Evolutionary conservation across 2,329 filamentous ascomycete species (phyloP), one percentile per base, ranked within the genome.

Genomic region (Xylariomycetidae sp.): DNA sequence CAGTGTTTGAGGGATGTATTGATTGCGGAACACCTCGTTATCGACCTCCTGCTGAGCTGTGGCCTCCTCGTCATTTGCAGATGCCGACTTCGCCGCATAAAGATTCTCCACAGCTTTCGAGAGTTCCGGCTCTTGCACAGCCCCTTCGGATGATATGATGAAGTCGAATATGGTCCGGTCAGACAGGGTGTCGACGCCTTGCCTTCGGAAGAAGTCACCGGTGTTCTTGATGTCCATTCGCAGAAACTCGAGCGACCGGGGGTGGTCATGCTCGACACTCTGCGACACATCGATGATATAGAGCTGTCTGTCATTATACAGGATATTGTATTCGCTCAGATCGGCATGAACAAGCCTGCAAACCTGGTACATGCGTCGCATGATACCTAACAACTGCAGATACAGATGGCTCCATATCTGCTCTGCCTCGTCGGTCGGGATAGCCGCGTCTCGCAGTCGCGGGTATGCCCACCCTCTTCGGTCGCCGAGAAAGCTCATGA

Each of bases 181-280:
- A 2, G 81, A 66, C 3, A 98, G 70, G 0, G 79, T 83, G 41
- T 94, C 80, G 2, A 97, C 88, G 25, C 83, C 84, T 58, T 95
- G 83, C 14, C 85, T 76, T 18, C 80, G 72, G 76, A 97, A 98
- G 64, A 94, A 98, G 59, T 94, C 88, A 15, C 80, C 84, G 2
- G 94, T 80, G 55, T 98, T 98, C 71, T 96, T 97, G 62, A 98
- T 88, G 56, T 98, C 92, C 89, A 96, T 97, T 20, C 92, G 82
- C 50, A 98, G 63, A 56, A 98, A 98, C 57, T 97, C 90, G 18
- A 94, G 72, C 3, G 86, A 90, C 37, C 87, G 77, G 0, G 92
- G 92, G 59, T 98, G 92, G 50, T 97, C 90, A 48, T 94, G 89
- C 66, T 97, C 94, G 14, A 98, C 92, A 54, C 85, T 92, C 66